phyloP scores from a whole-genome alignment of 192 early-diverging fungal genomes.

The Lunasporangiospora selenospora region DNA sequence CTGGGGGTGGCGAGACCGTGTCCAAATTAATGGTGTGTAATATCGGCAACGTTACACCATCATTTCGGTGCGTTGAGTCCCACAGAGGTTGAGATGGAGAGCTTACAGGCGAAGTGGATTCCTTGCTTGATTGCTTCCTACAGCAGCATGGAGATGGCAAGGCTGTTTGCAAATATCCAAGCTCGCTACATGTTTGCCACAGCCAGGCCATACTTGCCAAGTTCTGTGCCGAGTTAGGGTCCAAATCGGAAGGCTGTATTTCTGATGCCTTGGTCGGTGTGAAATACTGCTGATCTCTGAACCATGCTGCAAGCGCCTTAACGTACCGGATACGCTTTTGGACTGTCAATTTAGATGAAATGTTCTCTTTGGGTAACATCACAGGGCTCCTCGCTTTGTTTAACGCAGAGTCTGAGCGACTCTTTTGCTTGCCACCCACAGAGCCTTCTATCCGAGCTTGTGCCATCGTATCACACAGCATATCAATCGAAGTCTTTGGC shows the following conservation, averaged over 20 bases:
- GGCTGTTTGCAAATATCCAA: constrained; percentile 66
- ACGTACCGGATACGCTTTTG: constrained; percentile 1
- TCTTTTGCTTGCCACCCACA: no score
- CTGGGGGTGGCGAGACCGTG: no score
- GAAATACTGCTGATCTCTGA: constrained; percentile 27
- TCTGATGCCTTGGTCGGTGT: constrained; percentile 39
- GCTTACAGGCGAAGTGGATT: constrained; percentile 48
- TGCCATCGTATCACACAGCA: constrained; percentile 38
- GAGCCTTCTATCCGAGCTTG: neutral
- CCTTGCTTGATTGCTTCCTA: no score
- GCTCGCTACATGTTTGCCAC: constrained; percentile 76
- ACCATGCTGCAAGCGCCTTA: constrained; percentile 21
- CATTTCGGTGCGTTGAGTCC: no score
- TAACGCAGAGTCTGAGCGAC: neutral
- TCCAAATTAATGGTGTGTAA: no score
- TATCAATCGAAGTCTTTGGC: constrained; percentile 21
- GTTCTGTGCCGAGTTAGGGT: constrained; percentile 28
- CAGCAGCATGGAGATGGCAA: constrained; percentile 30
- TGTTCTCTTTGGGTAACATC: neutral
- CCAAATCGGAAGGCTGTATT: constrained; percentile 42
- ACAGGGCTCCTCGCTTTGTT: neutral
- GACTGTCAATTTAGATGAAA: neutral
- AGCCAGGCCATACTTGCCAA: constrained; percentile 51
- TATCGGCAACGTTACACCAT: no score
- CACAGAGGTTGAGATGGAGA: no score